Percentiles rank a stretch among this genome's conserved stretches.
Conservation (phyloP, 345 rosid species). For the Hypericum perforatum region DNA sequence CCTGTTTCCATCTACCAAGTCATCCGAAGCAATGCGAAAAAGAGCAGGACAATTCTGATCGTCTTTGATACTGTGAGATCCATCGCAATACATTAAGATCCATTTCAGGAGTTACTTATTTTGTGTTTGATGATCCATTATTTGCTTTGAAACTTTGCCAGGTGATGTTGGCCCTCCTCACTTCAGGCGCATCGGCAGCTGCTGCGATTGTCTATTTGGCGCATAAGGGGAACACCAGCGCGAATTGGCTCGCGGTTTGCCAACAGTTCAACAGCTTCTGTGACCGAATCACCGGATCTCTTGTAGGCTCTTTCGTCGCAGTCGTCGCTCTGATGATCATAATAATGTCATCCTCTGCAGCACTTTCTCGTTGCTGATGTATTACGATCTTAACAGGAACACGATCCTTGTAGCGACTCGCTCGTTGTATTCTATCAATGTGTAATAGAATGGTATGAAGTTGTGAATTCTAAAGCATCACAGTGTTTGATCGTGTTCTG, state of each 20-base stretch:
- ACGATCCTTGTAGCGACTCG: not conserved
- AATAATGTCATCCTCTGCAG: conserved; percentile 36
- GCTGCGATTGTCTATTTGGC: conserved; percentile 41
- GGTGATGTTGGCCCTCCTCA: conserved; percentile 35
- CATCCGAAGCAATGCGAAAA: conserved; percentile 23
- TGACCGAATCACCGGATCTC: conserved; percentile 42
- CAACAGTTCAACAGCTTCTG: conserved; percentile 50
- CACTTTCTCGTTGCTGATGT: conserved; percentile 27
- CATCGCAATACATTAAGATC: not conserved
- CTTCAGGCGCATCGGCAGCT: conserved; percentile 45
- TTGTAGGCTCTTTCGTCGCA: conserved; percentile 56
- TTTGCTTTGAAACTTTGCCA: conserved; percentile 5
- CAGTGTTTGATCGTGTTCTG: too few relatives aligned
- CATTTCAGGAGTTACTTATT: too few relatives aligned
- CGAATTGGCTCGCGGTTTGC: conserved; percentile 63
- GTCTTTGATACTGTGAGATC: conserved; percentile 45
- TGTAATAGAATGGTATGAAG: not conserved
- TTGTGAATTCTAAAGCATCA: not conserved
- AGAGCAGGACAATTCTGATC: conserved; percentile 33
- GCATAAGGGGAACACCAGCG: conserved; percentile 34
- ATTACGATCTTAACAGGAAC: not conserved
- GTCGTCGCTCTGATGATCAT: conserved; percentile 28
- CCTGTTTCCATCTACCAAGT: conserved; percentile 47
- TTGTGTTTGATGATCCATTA: not conserved
- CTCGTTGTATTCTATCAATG: not conserved